Conservation (phyloP, 208 protist genomes). For the Wallacemonas sp. region DNA sequence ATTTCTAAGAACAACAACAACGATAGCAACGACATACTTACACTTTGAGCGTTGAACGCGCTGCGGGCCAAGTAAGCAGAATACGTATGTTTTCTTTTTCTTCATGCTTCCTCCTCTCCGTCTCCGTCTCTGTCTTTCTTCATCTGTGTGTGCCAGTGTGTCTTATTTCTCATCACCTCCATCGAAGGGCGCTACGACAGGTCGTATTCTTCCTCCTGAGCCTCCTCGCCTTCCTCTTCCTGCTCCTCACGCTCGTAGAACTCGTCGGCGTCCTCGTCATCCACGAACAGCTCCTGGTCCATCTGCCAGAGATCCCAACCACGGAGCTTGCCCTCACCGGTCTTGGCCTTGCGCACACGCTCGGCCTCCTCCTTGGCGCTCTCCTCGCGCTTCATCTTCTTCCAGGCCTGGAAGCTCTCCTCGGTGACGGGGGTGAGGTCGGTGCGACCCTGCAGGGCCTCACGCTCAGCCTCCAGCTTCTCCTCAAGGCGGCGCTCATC, state of each 20-base stretch:
- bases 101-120: no score
- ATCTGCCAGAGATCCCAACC: slow-evolving; percentile 87
- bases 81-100: no score
- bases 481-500: slow-evolving; percentile 87
- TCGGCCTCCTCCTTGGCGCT: slow-evolving; percentile 60
- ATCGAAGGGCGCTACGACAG: no score
- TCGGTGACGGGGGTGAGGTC: slow-evolving; percentile 86
- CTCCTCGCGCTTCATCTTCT: slow-evolving; percentile 64
- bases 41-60: no score
- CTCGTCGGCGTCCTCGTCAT: slow-evolving; percentile 85
- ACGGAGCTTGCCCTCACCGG: slow-evolving; percentile 70
- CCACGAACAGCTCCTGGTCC: slow-evolving; percentile 83
- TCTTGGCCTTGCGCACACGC: slow-evolving; percentile 68
- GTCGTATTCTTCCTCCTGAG: slow-evolving; percentile 63
- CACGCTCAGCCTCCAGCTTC: slow-evolving; percentile 81
- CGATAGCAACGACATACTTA: no score
- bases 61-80: no score
- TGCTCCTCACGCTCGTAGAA: slow-evolving; percentile 68
- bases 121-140: no score
- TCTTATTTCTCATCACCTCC: no score
- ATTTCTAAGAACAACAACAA: no score
- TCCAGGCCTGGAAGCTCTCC: slow-evolving; percentile 79
- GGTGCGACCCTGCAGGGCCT: slow-evolving; percentile 68
- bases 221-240: slow-evolving; percentile 33
- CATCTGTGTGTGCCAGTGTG: no score